These are phyloP conservation scores for Thalassiosira profunda DNA, from an alignment of 108 stramenopile species.

Conservation along the genomic window DNA sequence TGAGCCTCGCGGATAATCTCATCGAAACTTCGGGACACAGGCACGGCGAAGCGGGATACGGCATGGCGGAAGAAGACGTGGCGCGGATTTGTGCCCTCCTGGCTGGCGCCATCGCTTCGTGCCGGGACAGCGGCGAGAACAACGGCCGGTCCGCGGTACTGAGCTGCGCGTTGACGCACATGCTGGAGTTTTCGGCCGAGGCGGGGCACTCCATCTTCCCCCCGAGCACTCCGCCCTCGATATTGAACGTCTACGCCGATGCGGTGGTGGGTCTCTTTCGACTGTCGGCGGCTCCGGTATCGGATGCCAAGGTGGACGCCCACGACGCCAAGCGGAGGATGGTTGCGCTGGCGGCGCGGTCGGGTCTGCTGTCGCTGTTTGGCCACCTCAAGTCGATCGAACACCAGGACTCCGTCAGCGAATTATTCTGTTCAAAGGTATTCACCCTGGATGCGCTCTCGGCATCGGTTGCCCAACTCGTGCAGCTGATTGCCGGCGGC, in stretches of 20 bases:
- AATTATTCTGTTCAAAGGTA: constrained; percentile 15
- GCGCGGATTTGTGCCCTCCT: constrained; percentile 29
- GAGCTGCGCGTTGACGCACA: constrained; percentile 39
- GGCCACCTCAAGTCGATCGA: constrained; percentile 27
- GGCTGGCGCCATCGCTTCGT: constrained; percentile 42
- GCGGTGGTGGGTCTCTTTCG: constrained; percentile 40
- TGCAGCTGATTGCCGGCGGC: constrained; percentile 34
- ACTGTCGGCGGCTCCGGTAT: constrained; percentile 12
- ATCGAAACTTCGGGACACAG: neutral
- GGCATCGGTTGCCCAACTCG: constrained; percentile 16
- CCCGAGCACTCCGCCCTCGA: constrained; percentile 22
- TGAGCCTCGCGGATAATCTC: constrained; percentile 40
- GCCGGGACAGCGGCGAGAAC: constrained; percentile 5
- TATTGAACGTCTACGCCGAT: constrained; percentile 40
- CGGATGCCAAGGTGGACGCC: constrained; percentile 11
- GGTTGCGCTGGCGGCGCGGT: constrained; percentile 47
- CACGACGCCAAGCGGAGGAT: constrained; percentile 14
- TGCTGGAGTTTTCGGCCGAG: constrained; percentile 24
- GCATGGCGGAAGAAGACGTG: constrained; percentile 43
- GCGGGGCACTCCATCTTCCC: constrained; percentile 16
- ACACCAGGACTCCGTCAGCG: neutral
- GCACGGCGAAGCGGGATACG: constrained; percentile 5
- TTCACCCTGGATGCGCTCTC: constrained; percentile 9
- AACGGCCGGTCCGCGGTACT: too few species aligned
- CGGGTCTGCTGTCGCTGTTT: constrained; percentile 43